Conservation (phyloP, 495 filamentous ascomycete species). For the Lindgomyces ingoldianus region DNA sequence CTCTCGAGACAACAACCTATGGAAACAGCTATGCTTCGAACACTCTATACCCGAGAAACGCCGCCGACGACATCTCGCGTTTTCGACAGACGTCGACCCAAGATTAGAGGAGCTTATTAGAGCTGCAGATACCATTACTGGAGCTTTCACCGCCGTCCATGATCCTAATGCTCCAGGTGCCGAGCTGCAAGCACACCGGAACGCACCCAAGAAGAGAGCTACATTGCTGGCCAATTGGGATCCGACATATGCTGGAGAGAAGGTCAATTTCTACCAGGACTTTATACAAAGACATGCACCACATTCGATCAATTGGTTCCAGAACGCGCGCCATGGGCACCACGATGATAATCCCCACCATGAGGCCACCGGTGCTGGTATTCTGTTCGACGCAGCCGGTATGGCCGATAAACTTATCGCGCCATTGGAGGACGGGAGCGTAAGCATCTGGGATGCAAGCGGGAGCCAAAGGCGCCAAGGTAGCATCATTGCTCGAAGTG, state of each 20-base stretch:
- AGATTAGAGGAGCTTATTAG: constrained; percentile 40
- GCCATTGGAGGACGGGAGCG: constrained; percentile 80
- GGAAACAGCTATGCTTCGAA: constrained; percentile 74
- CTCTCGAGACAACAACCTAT: constrained; percentile 72
- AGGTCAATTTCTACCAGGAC: constrained; percentile 80
- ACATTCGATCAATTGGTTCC: constrained; percentile 71
- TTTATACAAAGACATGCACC: constrained; percentile 81
- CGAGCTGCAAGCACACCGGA: constrained; percentile 41
- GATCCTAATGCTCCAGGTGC: constrained; percentile 32
- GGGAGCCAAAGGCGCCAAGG: constrained; percentile 60
- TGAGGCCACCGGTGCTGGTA: constrained; percentile 66
- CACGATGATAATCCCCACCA: constrained; percentile 39
- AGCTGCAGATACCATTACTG: constrained; percentile 40
- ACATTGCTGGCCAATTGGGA: constrained; percentile 78
- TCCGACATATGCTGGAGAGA: constrained; percentile 67
- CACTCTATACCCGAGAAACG: constrained; percentile 60
- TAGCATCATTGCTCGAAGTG: constrained; percentile 63
- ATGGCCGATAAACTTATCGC: constrained; percentile 64
- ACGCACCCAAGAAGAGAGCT: constrained; percentile 47
- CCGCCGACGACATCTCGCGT: constrained; percentile 49
- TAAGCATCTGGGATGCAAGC: constrained; percentile 84
- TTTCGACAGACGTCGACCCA: constrained; percentile 32
- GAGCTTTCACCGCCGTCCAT: constrained; percentile 21
- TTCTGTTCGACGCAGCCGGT: constrained; percentile 58
- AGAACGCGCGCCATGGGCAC: constrained; percentile 38